These are phyloP conservation scores for Blastomyces silverae DNA, from an alignment of 2,329 filamentous ascomycete genomes.

Conservation along the genomic window DNA sequence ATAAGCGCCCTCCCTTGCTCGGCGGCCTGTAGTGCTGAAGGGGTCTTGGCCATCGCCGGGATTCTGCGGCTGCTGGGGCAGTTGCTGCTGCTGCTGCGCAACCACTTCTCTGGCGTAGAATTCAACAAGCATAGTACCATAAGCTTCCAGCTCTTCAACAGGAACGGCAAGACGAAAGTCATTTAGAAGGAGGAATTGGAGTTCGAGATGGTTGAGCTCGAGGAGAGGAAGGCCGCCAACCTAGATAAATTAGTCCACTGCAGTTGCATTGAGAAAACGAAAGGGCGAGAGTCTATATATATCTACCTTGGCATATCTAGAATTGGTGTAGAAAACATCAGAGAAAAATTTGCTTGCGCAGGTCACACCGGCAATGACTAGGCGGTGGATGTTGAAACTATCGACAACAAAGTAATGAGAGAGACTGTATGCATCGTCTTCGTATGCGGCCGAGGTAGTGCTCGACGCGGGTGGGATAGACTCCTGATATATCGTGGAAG, in stretches of 20 bases:
- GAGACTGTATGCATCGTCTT: constrained; percentile 46
- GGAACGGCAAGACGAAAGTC: constrained; percentile 91
- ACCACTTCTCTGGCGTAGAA: constrained; percentile 93
- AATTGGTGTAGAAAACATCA: constrained; percentile 98
- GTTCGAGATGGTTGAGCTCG: constrained; percentile 90
- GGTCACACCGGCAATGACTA: constrained; percentile 94
- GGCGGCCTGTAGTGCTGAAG: not conserved
- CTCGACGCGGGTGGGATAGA: not conserved
- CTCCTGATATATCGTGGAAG: constrained; percentile 26
- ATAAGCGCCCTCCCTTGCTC: constrained; percentile 11
- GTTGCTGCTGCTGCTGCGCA: constrained; percentile 48
- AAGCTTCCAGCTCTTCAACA: constrained; percentile 91
- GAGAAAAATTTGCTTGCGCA: constrained; percentile 99
- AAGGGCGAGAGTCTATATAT: constrained; percentile 10
- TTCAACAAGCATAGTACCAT: constrained; percentile 96
- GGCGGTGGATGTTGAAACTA: constrained; percentile 95
- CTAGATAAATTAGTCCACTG: constrained; percentile 43
- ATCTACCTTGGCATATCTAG: constrained; percentile 92
- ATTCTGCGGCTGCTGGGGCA: constrained; percentile 12
- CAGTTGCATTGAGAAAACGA: constrained; percentile 15
- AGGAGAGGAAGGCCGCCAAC: constrained; percentile 87
- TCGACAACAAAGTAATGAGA: constrained; percentile 87
- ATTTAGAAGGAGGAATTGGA: constrained; percentile 92
- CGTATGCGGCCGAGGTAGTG: not conserved
- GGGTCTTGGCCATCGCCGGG: not conserved